Evolutionary conservation across 169 alveolate species (phyloP).

Genomic region (Cryptosporidium sp.): DNA sequence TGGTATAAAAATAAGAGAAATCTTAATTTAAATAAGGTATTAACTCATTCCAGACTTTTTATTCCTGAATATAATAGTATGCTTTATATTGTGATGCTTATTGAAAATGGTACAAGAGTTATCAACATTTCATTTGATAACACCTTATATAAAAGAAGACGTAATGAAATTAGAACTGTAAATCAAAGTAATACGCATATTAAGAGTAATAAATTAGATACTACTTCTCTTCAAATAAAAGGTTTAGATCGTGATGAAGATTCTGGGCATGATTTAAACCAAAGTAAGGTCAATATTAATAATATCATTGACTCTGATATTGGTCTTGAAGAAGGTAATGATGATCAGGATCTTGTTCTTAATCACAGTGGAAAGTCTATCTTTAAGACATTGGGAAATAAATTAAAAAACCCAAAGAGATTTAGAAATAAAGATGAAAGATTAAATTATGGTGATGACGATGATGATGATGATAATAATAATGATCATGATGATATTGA

Average conservation of each 20-base stretch:
- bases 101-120: slow-evolving; percentile 62
- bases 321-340: background rate
- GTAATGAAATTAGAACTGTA: slow-evolving; percentile 12
- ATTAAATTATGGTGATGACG: background rate
- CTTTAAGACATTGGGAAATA: slow-evolving; percentile 19
- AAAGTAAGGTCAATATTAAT: background rate
- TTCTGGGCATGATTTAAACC: background rate
- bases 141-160: slow-evolving; percentile 35
- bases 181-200: background rate
- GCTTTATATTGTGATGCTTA: slow-evolving; percentile 27
- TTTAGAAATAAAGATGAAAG: background rate
- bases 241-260: background rate
- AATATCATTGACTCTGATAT: background rate
- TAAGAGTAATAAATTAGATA: background rate
- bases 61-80: slow-evolving; percentile 33
- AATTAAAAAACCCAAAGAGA: background rate
- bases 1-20: slow-evolving; percentile 14
- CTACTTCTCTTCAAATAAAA: background rate
- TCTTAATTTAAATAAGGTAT: slow-evolving; percentile 31
- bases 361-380: slow-evolving; percentile 9
- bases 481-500: background rate
- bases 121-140: slow-evolving; percentile 54
- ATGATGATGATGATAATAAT: background rate
- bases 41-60: slow-evolving; percentile 36
- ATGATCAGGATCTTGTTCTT: background rate